Conservation (phyloP, 1,284 basidiomycete species). For the Trichosporon sp. region DNA sequence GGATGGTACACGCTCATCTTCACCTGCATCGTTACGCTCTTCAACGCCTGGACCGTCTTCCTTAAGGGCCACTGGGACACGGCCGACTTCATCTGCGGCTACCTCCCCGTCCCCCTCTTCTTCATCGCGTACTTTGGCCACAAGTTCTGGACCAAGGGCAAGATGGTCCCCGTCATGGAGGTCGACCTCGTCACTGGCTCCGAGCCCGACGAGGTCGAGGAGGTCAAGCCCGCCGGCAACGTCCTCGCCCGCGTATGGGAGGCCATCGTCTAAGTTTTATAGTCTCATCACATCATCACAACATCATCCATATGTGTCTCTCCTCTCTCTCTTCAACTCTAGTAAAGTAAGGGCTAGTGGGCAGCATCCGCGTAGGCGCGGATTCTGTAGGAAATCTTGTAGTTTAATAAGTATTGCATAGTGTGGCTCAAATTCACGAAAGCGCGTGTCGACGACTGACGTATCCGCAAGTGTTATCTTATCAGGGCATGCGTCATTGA, state of each 20-base stretch:
- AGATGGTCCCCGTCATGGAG: slow-evolving; percentile 36
- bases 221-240: slow-evolving; percentile 19
- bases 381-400: neutral
- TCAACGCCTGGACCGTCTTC: slow-evolving; percentile 26
- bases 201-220: slow-evolving; percentile 20
- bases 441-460: too few relatives aligned
- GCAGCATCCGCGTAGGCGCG: slow-evolving; percentile 1
- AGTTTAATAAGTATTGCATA: slow-evolving; percentile 9
- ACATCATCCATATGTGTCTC: neutral
- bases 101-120: slow-evolving; percentile 30
- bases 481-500: too few relatives aligned
- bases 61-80: slow-evolving; percentile 28
- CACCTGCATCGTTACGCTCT: slow-evolving; percentile 22
- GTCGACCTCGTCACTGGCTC: slow-evolving; percentile 43
- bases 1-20: slow-evolving; percentile 53
- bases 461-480: too few relatives aligned
- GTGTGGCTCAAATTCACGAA: neutral
- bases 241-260: slow-evolving; percentile 17
- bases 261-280: slow-evolving; percentile 26
- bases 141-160: slow-evolving; percentile 44
- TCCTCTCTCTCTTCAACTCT: neutral
- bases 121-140: slow-evolving; percentile 57
- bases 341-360: slow-evolving; percentile 7
- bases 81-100: slow-evolving; percentile 28
- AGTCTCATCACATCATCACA: neutral